A percentile compares a stretch with the other conserved stretches of the same genome.
Evolutionary conservation across 176 grass and related monocot genomes (phyloP).

Genomic region (Thinopyrum elongatum): DNA sequence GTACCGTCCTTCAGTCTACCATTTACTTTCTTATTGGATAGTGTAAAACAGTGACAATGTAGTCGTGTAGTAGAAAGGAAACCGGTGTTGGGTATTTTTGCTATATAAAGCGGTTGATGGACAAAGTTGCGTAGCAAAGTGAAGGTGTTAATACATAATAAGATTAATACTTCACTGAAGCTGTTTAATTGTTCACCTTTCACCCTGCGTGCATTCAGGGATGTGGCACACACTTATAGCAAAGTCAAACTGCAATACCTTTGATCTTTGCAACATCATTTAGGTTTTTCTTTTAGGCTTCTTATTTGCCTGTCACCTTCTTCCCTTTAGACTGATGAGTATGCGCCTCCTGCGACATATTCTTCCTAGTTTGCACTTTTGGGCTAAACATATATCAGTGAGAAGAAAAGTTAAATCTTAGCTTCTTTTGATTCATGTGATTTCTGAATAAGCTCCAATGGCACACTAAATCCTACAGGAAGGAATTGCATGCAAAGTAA

Average conservation of each 20-base stretch:
- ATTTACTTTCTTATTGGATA: slow-evolving; percentile 5
- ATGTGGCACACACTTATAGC: background rate
- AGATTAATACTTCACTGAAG: background rate
- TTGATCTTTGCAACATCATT: background rate
- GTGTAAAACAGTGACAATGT: background rate
- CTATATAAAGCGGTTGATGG: background rate
- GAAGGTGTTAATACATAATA: background rate
- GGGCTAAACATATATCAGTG: background rate
- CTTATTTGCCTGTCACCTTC: background rate
- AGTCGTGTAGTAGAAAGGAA: background rate
- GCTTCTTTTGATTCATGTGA: background rate
- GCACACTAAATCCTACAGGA: background rate
- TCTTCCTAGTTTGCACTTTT: background rate
- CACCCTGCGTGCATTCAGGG: background rate
- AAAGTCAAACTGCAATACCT: background rate
- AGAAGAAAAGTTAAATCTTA: too few species aligned
- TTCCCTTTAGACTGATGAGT: background rate
- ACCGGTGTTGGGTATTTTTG: background rate
- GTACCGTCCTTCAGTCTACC: background rate
- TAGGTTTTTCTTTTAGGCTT: background rate
- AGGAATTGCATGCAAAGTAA: too few species aligned
- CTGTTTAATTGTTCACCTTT: background rate
- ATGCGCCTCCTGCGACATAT: background rate
- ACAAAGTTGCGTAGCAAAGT: background rate
- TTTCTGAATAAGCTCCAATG: background rate